These are phyloP conservation scores for Apophysomyces ossiformis DNA, from an alignment of 371 early-diverging fungal genomes.

Conservation along the genomic window DNA sequence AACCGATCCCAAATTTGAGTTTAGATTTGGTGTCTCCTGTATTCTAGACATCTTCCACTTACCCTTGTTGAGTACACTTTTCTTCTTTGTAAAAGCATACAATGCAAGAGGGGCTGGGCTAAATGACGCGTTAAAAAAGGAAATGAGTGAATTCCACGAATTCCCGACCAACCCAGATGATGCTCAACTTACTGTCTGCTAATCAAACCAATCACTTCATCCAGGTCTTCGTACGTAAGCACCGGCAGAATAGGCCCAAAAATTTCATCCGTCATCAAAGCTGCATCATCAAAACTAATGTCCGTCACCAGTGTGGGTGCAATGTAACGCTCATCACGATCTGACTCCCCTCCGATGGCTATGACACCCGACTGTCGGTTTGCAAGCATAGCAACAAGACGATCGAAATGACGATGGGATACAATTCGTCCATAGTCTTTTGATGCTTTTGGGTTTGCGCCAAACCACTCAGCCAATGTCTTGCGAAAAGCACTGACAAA, in stretches of 20 bases:
- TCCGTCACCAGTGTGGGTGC: slow-evolving; percentile 32
- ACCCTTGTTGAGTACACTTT: slow-evolving; percentile 33
- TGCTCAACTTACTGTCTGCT: slow-evolving; percentile 40
- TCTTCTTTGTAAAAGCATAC: slow-evolving; percentile 62
- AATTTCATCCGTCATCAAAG: slow-evolving; percentile 57
- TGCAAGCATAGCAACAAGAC: slow-evolving; percentile 65
- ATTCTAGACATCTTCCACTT: slow-evolving; percentile 14
- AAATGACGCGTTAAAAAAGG: not conserved
- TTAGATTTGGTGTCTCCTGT: no score
- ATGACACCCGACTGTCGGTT: slow-evolving; percentile 55
- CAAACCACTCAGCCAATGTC: slow-evolving; percentile 57
- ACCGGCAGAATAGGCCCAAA: slow-evolving; percentile 92
- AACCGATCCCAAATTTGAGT: not conserved
- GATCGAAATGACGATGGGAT: slow-evolving; percentile 71
- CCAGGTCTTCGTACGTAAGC: slow-evolving; percentile 66
- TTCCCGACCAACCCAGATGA: not conserved
- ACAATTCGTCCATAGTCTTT: slow-evolving; percentile 74
- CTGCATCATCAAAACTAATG: slow-evolving; percentile 26
- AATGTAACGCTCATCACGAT: slow-evolving; percentile 28
- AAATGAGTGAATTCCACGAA: slow-evolving; percentile 5
- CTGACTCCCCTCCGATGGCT: slow-evolving; percentile 49
- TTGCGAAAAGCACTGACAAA: slow-evolving; percentile 59
- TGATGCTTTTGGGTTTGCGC: slow-evolving; percentile 55
- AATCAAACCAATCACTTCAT: slow-evolving; percentile 76
- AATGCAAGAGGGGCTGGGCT: slow-evolving; percentile 74